Evolutionary conservation across 495 filamentous ascomycete species (phyloP), one percentile per base, ranked within the genome.

Genomic region (Filosporella fistucella): DNA sequence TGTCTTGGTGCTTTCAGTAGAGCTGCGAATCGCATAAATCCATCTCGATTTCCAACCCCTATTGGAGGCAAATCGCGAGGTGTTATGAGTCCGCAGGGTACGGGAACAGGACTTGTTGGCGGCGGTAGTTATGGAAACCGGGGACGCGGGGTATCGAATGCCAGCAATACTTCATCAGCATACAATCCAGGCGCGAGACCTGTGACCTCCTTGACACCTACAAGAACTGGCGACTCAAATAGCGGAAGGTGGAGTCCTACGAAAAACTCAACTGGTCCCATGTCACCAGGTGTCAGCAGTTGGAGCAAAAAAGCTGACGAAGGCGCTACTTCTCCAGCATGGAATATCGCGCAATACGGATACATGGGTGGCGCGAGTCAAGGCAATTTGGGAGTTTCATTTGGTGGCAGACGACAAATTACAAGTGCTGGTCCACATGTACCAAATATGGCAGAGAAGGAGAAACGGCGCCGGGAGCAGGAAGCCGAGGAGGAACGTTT

Each of bases 321-420:
- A 63, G 77, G 78, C 16, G 73, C 71, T 23, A 96, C 91, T 11
- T 68, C 81, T 3, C 94, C 94, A 1, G 94, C 94, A 21, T 99
- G 94, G 94, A 97, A 99, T 59, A 96, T 97, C 48, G 88, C 91
- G 32, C 94, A 99, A 58, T 99, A 97, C 55, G 91, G 93, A 9
- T 97, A 96, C 65, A 93, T 97, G 88, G 94, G 94, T 40, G 94
- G 94, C 23, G 94, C 94, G 7, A 95, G 86, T 56, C 94, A 99
- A 64, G 91, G 87, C 5, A 97, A 95, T 59, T 80, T 96, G 50
- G 94, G 94, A 16, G 84, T 99, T 51, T 78, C 86, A 5, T 99
- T 96, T 62, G 94, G 94, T 42, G 87, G 81, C 18, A 78, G 89
- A 48, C 76, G 94, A 34, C 94, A 99, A 66, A 97, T 99, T 56